Evolutionary conservation across 169 alveolate species (phyloP), one percentile per base, ranked within the genome.

Genomic region (Ichthyophthirius multifiliis): DNA sequence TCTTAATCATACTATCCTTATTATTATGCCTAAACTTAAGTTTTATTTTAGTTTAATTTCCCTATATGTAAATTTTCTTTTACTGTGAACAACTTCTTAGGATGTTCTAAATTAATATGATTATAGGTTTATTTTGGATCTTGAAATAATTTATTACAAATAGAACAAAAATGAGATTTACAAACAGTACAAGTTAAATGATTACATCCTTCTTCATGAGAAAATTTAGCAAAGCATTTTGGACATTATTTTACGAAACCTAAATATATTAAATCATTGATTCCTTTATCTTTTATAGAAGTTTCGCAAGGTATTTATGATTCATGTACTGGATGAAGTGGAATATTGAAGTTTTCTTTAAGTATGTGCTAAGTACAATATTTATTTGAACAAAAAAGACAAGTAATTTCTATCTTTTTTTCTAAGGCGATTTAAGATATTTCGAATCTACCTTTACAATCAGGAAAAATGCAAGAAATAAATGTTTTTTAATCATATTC

Each of bases 181-280:
- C 71, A 55, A 1, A 9, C 2, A 12, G 23, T 27, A 7, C 71
- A 55, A 27, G 71, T 55, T 5, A 55, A 23, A 55, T 55, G 71
- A 27, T 55, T 55, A 27, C 71, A 55, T 20, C 71, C 71, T 20
- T 55, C 71, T 55, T 55, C 71, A 55, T 55, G 71, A 23, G 71
- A 55, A 55, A 55, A 55, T 1, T 23, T 55, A 1, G 41, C 16
- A 12, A 12, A 12, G 9, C 71, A 55, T 3, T 55, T 55, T 27
- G 71, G 71, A 23, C 71, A 55, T 55, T 2, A 16, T 27, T 55
- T 55, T 20, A 55, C 18, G 0, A 55, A 0, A 0, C 71, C 71
- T 27, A 55, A 55, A 4, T 16, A 3, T 20, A 15, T 7, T 20
- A 55, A 7, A 55, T 55, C 71, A 55, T 55, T 10, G 0, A 55